A percentile compares a stretch with the other conserved stretches of the same genome.
Conservation (phyloP, 2,329 filamentous ascomycete species). For the Paraconiothyrium sp. region DNA sequence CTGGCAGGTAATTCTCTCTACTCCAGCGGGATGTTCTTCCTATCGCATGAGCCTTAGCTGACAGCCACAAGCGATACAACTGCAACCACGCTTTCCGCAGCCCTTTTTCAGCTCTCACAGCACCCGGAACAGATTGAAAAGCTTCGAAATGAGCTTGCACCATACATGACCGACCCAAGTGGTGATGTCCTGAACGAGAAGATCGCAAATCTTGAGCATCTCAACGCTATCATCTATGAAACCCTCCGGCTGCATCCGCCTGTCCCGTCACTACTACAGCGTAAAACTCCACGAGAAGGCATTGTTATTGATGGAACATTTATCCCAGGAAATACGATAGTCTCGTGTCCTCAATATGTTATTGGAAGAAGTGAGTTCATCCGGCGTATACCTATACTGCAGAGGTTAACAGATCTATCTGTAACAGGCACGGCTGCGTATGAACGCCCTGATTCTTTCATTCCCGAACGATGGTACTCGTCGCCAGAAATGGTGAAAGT, state of each 20-base stretch:
- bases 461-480: constrained; percentile 30
- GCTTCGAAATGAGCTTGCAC: background rate
- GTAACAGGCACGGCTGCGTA: background rate
- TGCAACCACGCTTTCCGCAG: constrained; percentile 34
- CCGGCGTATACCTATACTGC: background rate
- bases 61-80: constrained; percentile 46
- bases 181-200: background rate
- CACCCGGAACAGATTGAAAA: constrained; percentile 29
- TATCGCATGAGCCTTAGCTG: background rate
- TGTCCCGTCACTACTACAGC: constrained; percentile 40
- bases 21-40: background rate
- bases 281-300: constrained; percentile 46
- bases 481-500: constrained; percentile 16
- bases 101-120: constrained; percentile 41
- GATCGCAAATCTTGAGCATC: constrained; percentile 18
- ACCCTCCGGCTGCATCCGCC: constrained; percentile 48
- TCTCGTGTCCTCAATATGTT: constrained; percentile 9
- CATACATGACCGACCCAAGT: background rate
- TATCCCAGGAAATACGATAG: constrained; percentile 21
- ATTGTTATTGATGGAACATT: constrained; percentile 28
- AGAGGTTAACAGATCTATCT: background rate
- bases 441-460: constrained; percentile 20
- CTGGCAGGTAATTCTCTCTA: constrained; percentile 4
- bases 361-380: background rate
- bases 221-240: constrained; percentile 24